A percentile compares a stretch with the other conserved stretches of the same genome.
These are phyloP conservation scores for Alisma plantagoaquatica DNA, from an alignment of 106 monocot species.

Conservation along the genomic window DNA sequence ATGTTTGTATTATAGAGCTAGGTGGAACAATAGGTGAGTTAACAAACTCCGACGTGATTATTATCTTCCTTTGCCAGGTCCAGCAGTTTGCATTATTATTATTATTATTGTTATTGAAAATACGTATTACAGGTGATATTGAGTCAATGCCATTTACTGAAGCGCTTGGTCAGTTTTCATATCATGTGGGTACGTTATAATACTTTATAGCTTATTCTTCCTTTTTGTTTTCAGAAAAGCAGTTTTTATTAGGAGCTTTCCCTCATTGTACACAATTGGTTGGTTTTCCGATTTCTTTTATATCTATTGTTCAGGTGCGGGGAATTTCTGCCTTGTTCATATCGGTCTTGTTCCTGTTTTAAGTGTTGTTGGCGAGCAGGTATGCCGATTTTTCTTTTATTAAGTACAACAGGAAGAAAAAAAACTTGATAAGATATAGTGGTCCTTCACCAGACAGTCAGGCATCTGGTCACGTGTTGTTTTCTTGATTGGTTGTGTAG, in stretches of 20 bases:
- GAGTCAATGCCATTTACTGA: conserved; percentile 87
- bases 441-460: too few relatives aligned
- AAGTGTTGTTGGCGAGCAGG: conserved; percentile 97
- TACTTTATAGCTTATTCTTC: not conserved
- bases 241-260: not conserved
- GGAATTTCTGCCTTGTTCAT: conserved; percentile 90
- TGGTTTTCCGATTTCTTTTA: not conserved
- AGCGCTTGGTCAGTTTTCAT: conserved; percentile 82
- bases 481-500: too few relatives aligned
- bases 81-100: not conserved
- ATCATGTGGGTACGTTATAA: conserved; percentile 62
- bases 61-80: too few relatives aligned
- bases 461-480: too few relatives aligned
- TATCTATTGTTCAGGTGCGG: conserved; percentile 42
- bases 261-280: too few relatives aligned
- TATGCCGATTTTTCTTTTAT: conserved; percentile 14
- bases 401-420: too few relatives aligned
- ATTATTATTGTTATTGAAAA: not conserved
- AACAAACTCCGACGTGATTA: too few relatives aligned
- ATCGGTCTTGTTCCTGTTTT: conserved; percentile 94
- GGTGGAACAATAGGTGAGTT: conserved; percentile 25
- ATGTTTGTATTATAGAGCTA: conserved; percentile 23
- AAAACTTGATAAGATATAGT: too few relatives aligned
- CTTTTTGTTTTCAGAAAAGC: not conserved
- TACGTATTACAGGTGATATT: conserved; percentile 57